Percentiles rank a stretch among this genome's conserved stretches.
Conservation (phyloP, 352 stramenopile genomes). For the Salisapilia sapeloensis region DNA sequence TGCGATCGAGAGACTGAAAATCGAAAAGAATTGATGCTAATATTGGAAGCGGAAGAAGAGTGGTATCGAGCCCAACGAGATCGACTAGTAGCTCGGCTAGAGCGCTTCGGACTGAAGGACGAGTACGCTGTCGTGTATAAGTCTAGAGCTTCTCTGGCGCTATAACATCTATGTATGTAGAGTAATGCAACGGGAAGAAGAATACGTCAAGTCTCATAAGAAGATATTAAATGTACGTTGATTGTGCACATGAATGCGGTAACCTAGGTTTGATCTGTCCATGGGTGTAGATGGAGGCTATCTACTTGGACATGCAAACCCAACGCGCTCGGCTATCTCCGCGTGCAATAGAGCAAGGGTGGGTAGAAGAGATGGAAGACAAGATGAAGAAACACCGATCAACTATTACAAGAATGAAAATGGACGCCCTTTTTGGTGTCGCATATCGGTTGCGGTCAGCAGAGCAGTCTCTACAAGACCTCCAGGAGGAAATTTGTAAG, state of each 20-base stretch:
- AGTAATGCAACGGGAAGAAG: conserved; percentile 38
- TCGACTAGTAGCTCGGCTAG: conserved; percentile 26
- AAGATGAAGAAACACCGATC: conserved; percentile 44
- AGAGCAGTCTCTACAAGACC: conserved; percentile 17
- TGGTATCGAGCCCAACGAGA: conserved; percentile 44
- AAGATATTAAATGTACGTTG: too few relatives aligned
- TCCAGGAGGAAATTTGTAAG: conserved; percentile 12
- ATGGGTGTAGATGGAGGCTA: conserved; percentile 63
- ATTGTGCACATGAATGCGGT: too few relatives aligned
- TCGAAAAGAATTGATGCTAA: conserved; percentile 41
- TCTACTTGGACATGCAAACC: conserved; percentile 68
- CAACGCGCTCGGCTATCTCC: conserved; percentile 55
- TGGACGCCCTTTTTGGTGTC: conserved; percentile 35
- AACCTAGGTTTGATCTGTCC: too few relatives aligned
- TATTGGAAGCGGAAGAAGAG: conserved; percentile 51
- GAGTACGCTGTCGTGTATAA: conserved; percentile 11
- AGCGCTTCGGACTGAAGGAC: conserved; percentile 29
- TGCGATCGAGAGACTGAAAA: conserved; percentile 41
- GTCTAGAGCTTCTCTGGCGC: neutral
- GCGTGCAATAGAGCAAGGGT: conserved; percentile 59
- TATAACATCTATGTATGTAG: conserved; percentile 7
- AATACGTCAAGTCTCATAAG: too few relatives aligned
- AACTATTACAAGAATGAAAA: conserved; percentile 39
- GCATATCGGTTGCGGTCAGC: conserved; percentile 36
- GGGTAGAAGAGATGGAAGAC: conserved; percentile 67